Conservation (phyloP, 768 basidiomycete genomes). For the Hydnum rufescens region DNA sequence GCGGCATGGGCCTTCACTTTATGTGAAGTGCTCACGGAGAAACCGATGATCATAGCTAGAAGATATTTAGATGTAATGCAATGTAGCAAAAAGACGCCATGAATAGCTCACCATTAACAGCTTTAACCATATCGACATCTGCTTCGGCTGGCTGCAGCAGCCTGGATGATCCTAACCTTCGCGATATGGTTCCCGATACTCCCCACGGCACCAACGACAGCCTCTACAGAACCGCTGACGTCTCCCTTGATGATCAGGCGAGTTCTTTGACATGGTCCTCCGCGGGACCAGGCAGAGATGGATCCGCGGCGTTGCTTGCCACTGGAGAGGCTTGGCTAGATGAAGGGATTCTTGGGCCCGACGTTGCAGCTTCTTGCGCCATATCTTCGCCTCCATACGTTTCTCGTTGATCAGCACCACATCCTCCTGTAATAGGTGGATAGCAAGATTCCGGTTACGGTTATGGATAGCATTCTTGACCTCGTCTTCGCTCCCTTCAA, state of each 20-base stretch:
- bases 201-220: slow-evolving; percentile 66
- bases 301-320: too few species aligned
- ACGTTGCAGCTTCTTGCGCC: slow-evolving; percentile 18
- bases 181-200: slow-evolving; percentile 83
- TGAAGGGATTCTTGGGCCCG: not conserved
- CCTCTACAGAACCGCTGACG: slow-evolving; percentile 95
- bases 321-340: slow-evolving; percentile 3
- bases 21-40: slow-evolving; percentile 62
- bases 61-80: not conserved
- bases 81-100: not conserved
- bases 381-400: slow-evolving; percentile 40
- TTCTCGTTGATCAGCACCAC: slow-evolving; percentile 70
- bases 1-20: slow-evolving; percentile 44
- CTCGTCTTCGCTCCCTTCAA: slow-evolving; percentile 62
- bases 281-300: slow-evolving; percentile 9
- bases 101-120: slow-evolving; percentile 46
- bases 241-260: slow-evolving; percentile 79
- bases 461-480: slow-evolving; percentile 75
- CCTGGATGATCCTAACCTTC: slow-evolving; percentile 54
- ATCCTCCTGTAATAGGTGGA: slow-evolving; percentile 46
- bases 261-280: slow-evolving; percentile 33
- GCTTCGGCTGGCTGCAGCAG: slow-evolving; percentile 75
- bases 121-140: slow-evolving; percentile 78
- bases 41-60: slow-evolving; percentile 69
- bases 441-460: slow-evolving; percentile 46